Evolutionary conservation across 2,329 filamentous ascomycete genomes (phyloP), one percentile per base, ranked within the genome.

Genomic region (Phyllosticta ampelicida): DNA sequence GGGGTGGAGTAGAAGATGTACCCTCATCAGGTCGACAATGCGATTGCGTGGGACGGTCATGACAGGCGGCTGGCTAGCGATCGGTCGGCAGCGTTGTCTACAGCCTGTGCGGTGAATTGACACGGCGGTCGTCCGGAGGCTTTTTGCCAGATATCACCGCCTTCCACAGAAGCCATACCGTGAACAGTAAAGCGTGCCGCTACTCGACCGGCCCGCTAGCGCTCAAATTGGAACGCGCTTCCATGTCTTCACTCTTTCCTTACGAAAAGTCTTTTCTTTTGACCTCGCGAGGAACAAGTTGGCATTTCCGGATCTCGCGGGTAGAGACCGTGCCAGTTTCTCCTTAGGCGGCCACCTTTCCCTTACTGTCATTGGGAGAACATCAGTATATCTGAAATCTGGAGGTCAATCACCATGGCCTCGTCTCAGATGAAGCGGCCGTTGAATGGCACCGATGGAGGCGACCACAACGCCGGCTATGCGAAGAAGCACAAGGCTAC

Each of bases 11-110:
- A 20, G 36, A 13, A 48, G 20, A 51, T 65, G 51, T 74, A 89
- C 90, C 86, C 90, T 90, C 78, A 92, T 82, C 62, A 96, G 81
- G 70, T 90, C 87, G 53, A 83, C 62, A 30, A 84, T 70, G 53
- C 81, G 77, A 54, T 71, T 72, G 60, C 78, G 75, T 60, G 79
- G 72, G 65, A 81, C 77, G 29, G 78, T 70, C 78, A 81, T 81
- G 55, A 63, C 21, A 48, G 55, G 19, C 19, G 18, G 51, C 6
- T 23, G 10, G 29, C n/a, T 51, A 18, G 30, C 20, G 53, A 52
- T 44, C 26, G 21, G 51, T 51, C 52, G 51, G 48, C 21, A 9
- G 56, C 44, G 58, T 16, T 36, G 44, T 10, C 9, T 1, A 44
- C 16, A 16, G 36, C n/a, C 4, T 16, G 28, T 30, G 28, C 55